These are phyloP conservation scores for Cynara cardunculus DNA, from an alignment of 129 eudicot species.

Conservation along the genomic window DNA sequence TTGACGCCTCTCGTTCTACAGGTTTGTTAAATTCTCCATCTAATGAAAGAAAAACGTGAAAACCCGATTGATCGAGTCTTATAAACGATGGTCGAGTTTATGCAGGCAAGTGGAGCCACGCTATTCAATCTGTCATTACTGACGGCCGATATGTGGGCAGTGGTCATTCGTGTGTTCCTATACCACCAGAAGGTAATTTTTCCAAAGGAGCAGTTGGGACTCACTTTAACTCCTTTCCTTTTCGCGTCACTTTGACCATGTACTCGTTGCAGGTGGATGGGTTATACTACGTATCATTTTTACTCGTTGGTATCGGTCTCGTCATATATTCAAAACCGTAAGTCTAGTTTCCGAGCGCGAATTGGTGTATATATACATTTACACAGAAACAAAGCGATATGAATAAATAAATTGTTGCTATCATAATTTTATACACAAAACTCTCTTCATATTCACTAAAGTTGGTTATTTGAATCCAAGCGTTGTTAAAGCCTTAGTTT, in stretches of 20 bases:
- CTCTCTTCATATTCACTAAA: too few species aligned
- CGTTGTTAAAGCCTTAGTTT: too few species aligned
- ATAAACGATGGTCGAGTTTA: background rate
- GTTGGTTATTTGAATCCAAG: too few species aligned
- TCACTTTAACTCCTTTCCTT: too few species aligned
- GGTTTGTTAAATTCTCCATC: constrained; percentile 38
- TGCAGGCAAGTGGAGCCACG: too few species aligned
- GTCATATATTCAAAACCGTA: constrained; percentile 67
- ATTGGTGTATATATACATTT: too few species aligned
- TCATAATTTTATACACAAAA: too few species aligned
- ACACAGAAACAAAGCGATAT: too few species aligned
- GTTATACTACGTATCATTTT: constrained; percentile 66
- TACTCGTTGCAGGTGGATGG: constrained; percentile 75
- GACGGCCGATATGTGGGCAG: too few species aligned
- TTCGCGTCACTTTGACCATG: background rate
- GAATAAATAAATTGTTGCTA: too few species aligned
- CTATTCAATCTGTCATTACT: too few species aligned
- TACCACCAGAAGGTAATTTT: constrained; percentile 61
- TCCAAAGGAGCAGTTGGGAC: background rate
- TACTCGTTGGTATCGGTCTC: constrained; percentile 67
- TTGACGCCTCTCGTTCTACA: constrained; percentile 57
- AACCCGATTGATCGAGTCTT: background rate
- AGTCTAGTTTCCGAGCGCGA: constrained; percentile 18
- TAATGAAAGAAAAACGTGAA: background rate
- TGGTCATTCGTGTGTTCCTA: background rate